Evolutionary conservation across 2,329 filamentous ascomycete species (phyloP), one percentile per base, ranked within the genome.

Genomic region (Chlorencoelia australis): DNA sequence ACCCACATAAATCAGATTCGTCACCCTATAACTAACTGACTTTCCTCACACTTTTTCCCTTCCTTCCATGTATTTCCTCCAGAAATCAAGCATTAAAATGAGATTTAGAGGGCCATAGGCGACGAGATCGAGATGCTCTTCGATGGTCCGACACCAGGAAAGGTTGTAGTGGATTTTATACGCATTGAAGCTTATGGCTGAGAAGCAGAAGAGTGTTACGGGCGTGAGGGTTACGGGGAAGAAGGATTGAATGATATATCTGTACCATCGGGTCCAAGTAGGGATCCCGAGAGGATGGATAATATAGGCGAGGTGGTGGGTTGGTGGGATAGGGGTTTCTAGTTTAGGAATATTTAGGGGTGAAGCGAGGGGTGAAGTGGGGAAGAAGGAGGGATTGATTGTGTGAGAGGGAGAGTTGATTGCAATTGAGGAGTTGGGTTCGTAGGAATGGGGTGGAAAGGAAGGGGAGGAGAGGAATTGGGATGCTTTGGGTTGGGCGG

Each of bases 121-220:
- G 8, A 94, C 72, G 4, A 81, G 59, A 11, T 75, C 71, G 0
- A 72, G 70, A 50, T 91, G 82, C 0, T 78, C 76, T 56, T 55
- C 21, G 55, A 67, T 21, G 60, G 52, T 15, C 55, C 40, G 28
- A 52, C 56, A 37, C 43, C 51, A 37, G 30, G 49, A 22, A 34
- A 40, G 91, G 80, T 87, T 82, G 48, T 89, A 79, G 57, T 94
- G 87, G 37, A 94, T 93, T 46, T 75, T 78, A 58, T 94, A 87
- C 0, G 75, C 83, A 54, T 94, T 94, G 64, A 87, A 87, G 0
- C 84, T 93, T 26, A 94, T 63, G 0, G 84, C 84, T 1, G 81
- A 87, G 64, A 87, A 94, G 13, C 83, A 75, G 59, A 91, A 93
- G 1, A 94, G 29, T 24, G 48, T 18, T 41, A 50, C 41, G 20